Evolutionary conservation across 352 stramenopile species (phyloP), one percentile per base, ranked within the genome.

Genomic region (Phytopythium ostracodes): DNA sequence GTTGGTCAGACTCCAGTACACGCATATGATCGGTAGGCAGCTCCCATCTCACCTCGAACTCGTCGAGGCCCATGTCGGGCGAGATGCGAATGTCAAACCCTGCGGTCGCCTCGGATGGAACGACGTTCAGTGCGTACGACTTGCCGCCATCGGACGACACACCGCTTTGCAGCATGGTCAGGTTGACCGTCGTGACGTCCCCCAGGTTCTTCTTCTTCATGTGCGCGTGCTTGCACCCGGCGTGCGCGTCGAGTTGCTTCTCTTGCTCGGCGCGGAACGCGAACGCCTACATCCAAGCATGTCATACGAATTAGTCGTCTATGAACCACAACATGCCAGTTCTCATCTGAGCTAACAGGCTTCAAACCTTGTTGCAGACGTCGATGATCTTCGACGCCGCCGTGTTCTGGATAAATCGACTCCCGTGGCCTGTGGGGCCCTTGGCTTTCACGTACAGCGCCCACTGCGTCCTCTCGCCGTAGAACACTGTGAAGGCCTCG

Each of bases 171-270:
- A 99, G 75, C 25, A 93, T 87, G 8, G 95, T 98, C 43, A 98
- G 85, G 71, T 99, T 98, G 50, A 99, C 69, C 15, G 89, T 98
- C 5, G 96, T 98, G 6, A 99, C 95, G 70, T 99, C 96, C 15
- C 96, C 96, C 27, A 99, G 67, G 40, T 92, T 97, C 50, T 85
- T 87, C 68, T 96, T 94, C 66, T 89, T 84, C 50, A 94, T 94
- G 22, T 97, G 82, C n/a, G 87, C 90, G 71, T 98, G 95, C 46
- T 90, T 92, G 78, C 94, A 98, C 5, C 88, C 89, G 35, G 60
- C 50, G 53, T 73, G 83, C 49, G 70, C 76, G 62, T 71, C 90
- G 9, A 99, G 68, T 38, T 84, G 36, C 55, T 88, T 79, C 42
- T 96, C 84, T 68, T 99, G 94, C 63, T 94, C 81, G 7, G 81